Conservation (phyloP, 495 filamentous ascomycete genomes). For the Tuber indicum region DNA sequence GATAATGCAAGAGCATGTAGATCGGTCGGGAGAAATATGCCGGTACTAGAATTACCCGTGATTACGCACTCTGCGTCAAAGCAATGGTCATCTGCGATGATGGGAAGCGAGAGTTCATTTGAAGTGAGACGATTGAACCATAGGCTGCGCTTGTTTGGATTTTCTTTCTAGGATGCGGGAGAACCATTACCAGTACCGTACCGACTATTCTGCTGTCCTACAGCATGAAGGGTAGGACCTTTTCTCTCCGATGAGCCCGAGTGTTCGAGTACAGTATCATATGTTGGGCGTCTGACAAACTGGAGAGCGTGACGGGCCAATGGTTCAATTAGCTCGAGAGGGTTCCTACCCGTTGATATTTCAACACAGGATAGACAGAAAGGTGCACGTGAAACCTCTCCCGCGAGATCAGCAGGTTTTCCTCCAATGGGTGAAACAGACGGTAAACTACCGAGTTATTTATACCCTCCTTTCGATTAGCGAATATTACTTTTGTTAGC, state of each 20-base stretch:
- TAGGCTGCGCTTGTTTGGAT: background rate
- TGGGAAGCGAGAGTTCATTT: background rate
- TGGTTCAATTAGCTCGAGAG: background rate
- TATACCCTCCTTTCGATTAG: conserved; percentile 1
- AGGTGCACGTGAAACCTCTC: background rate
- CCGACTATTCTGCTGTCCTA: background rate
- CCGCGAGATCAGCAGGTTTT: background rate
- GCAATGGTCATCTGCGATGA: background rate
- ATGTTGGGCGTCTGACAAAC: background rate
- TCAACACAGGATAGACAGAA: background rate
- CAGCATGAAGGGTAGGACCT: background rate
- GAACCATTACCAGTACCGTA: background rate
- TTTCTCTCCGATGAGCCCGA: background rate
- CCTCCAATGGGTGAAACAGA: background rate
- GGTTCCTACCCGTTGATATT: background rate
- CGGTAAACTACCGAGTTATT: conserved; percentile 1
- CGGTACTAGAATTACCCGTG: background rate
- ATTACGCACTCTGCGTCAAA: background rate
- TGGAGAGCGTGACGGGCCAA: background rate
- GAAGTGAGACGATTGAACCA: background rate
- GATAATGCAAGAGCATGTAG: background rate
- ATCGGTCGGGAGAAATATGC: conserved; percentile 2
- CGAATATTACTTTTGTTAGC: background rate
- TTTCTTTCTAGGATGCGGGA: background rate
- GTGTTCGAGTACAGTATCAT: background rate